A percentile compares a stretch with the other conserved stretches of the same genome.
These are phyloP conservation scores for Haematococcus sp. DNA, from an alignment of 139 green algal genomes.

Conservation along the genomic window DNA sequence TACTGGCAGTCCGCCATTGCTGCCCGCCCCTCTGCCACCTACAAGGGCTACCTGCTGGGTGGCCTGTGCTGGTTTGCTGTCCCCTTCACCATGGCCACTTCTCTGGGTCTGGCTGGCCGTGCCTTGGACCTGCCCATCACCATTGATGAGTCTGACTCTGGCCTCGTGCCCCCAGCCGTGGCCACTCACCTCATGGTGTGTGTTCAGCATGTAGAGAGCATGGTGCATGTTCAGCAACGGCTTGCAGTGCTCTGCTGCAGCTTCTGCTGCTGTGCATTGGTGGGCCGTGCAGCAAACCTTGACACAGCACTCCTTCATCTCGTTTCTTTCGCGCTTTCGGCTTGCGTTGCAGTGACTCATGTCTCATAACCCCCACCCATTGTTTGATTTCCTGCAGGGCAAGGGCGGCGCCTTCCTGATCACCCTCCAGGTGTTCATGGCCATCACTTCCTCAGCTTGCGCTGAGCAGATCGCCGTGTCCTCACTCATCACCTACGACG, in stretches of 20 bases:
- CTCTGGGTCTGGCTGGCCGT: slow-evolving; percentile 79
- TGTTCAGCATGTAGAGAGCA: too few species aligned
- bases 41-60: slow-evolving; percentile 76
- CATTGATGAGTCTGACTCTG: slow-evolving; percentile 44
- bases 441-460: slow-evolving; percentile 82
- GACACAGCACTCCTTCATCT: too few species aligned
- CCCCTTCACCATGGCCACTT: slow-evolving; percentile 91
- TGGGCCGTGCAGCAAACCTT: too few species aligned
- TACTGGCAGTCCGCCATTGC: slow-evolving; percentile 91
- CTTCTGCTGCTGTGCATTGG: too few species aligned
- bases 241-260: too few species aligned
- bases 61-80: slow-evolving; percentile 92
- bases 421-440: slow-evolving; percentile 74
- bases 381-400: too few species aligned
- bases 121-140: slow-evolving; percentile 88
- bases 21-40: slow-evolving; percentile 75
- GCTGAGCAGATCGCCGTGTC: slow-evolving; percentile 89
- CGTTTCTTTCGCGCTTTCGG: too few species aligned
- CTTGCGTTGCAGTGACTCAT: too few species aligned
- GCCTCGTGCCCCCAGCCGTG: slow-evolving; percentile 83
- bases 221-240: too few species aligned
- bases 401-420: slow-evolving; percentile 79
- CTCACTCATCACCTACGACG: slow-evolving; percentile 81
- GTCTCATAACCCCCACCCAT: too few species aligned
- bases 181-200: slow-evolving; percentile 79